Evolutionary conservation across 2,329 filamentous ascomycete genomes (phyloP).

Genomic region (Neobulgaria alba): DNA sequence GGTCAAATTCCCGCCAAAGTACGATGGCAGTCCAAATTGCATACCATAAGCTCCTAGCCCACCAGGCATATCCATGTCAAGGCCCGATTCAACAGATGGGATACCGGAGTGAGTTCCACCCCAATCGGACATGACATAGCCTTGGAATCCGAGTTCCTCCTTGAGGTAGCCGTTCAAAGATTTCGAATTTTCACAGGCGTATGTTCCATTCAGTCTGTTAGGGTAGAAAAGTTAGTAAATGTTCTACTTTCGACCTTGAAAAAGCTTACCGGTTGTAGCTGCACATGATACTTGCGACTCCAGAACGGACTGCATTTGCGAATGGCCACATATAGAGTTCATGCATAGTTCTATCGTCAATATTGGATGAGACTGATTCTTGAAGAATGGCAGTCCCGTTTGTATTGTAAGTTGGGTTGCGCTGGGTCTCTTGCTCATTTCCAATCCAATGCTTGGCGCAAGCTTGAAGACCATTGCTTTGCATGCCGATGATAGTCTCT

Average conservation of each 20-base stretch:
- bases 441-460: conserved; percentile 34
- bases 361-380: conserved; percentile 63
- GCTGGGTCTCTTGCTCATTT: conserved; percentile 44
- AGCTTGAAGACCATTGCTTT: conserved; percentile 29
- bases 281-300: conserved; percentile 56
- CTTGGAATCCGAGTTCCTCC: conserved; percentile 41
- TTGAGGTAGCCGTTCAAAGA: conserved; percentile 41
- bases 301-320: conserved; percentile 60
- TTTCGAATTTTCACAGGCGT: conserved; percentile 41
- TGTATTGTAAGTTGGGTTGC: conserved; percentile 47
- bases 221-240: no score
- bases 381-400: conserved; percentile 31
- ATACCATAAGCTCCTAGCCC: conserved; percentile 53
- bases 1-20: conserved; percentile 31
- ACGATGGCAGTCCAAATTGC: conserved; percentile 30
- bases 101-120: conserved; percentile 50
- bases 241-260: no score
- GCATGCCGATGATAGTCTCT: conserved; percentile 29
- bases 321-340: conserved; percentile 77
- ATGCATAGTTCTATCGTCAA: conserved; percentile 67
- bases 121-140: conserved; percentile 61
- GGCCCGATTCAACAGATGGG: conserved; percentile 47
- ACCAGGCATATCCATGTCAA: conserved; percentile 64
- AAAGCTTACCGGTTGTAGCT: conserved; percentile 44
- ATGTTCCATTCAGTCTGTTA: conserved; percentile 39